Evolutionary conservation across 805 yeast genomes (phyloP).

Genomic region (Clavispora carvajalis): DNA sequence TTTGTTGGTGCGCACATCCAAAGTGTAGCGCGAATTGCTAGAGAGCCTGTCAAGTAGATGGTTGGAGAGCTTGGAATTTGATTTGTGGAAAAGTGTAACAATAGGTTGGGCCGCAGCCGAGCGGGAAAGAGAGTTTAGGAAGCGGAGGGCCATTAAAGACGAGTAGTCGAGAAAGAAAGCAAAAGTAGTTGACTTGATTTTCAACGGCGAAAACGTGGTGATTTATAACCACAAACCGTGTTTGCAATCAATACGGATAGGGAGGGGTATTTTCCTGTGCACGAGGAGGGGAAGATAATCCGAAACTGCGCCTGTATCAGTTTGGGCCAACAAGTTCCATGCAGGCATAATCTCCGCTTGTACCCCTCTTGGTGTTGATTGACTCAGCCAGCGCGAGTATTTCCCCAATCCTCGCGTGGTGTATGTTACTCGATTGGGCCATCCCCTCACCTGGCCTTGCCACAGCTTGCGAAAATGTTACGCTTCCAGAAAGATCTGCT

Average conservation of each 20-base stretch:
- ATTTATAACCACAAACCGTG: neutral
- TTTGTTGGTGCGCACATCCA: conserved; percentile 16
- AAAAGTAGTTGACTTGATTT: too few relatives aligned
- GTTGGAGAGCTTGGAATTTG: conserved; percentile 20
- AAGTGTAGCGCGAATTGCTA: conserved; percentile 16
- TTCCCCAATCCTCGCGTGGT: neutral
- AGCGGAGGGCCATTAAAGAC: neutral
- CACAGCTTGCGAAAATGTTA: neutral
- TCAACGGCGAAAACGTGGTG: neutral
- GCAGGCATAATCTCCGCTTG: neutral
- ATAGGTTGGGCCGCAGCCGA: conserved; percentile 13
- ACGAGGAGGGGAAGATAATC: conserved; percentile 1
- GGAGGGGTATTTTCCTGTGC: conserved; percentile 2
- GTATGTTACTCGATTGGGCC: neutral
- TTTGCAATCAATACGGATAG: conserved; percentile 1
- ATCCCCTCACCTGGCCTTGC: neutral
- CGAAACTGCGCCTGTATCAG: neutral
- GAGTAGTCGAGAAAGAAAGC: neutral
- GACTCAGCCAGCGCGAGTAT: neutral
- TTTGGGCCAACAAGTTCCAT: conserved; percentile 1
- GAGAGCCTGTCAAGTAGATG: conserved; percentile 21
- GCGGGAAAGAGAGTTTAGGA: conserved; percentile 11
- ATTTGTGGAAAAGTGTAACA: conserved; percentile 27
- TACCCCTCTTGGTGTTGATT: neutral
- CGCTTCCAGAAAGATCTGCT: neutral